Evolutionary conservation across 176 grass and related monocot species (phyloP).

Genomic region (Oryza officinalis): DNA sequence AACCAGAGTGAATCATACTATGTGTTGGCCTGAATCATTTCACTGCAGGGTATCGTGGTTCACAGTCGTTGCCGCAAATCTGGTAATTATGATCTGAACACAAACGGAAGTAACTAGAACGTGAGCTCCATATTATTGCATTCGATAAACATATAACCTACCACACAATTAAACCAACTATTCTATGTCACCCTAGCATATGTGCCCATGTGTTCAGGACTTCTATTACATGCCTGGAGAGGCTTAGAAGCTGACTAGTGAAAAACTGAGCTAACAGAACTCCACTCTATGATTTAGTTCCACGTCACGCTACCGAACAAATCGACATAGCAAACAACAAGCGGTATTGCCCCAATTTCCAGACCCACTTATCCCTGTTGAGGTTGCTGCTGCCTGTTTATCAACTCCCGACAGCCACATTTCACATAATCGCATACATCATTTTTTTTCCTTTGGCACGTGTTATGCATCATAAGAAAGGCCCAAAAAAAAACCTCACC

Average conservation of each 20-base stretch:
- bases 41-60: not conserved
- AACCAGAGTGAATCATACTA: not conserved
- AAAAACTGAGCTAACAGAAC: slow-evolving; percentile 4
- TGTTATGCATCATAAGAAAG: not conserved
- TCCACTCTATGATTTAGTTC: not conserved
- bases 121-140: not conserved
- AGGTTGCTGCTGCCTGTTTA: not conserved
- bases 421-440: slow-evolving; percentile 9
- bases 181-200: not conserved
- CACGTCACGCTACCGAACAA: slow-evolving; percentile 9
- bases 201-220: not conserved
- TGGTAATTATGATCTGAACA: too few species aligned
- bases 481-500: slow-evolving; percentile 45
- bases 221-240: slow-evolving; percentile 23
- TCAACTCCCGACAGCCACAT: slow-evolving; percentile 18
- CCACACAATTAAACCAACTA: slow-evolving; percentile 26
- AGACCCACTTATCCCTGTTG: not conserved
- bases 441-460: not conserved
- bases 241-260: not conserved
- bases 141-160: not conserved
- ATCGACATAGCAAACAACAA: not conserved
- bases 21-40: not conserved
- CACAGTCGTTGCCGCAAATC: not conserved
- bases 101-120: not conserved
- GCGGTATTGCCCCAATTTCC: slow-evolving; percentile 9